Base-by-base conservation (phyloP, 306 rosid genomes). In the Cicer pinnatifidum region DNA sequence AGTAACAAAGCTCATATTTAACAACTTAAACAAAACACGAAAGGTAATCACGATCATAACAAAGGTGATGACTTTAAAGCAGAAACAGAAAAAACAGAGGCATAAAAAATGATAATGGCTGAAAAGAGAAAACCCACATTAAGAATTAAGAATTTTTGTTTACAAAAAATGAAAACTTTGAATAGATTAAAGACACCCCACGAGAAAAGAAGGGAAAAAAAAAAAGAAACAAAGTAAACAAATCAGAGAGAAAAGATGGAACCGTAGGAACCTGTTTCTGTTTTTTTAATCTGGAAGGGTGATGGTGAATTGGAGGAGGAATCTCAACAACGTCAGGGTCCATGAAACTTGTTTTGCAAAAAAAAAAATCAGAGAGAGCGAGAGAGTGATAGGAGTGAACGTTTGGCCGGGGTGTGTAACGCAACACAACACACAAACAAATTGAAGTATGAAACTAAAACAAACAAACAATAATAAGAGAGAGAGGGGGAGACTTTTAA, bases 321-420 rank as follows among this genome's bases (percentile, higher is more conserved):
- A 85, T 78, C 78, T 79, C 89, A n/a, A 90, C 38, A 59, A 88
- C 82, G 37, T 87, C 90, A 63, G 89, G 75, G 62, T 90, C 92
- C 91, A 87, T 83, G 58, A 28, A 28, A 28, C 35, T 28, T 28
- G 35, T 28, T 28, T 28, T 28, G 35, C 35, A 4, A 16, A 52
- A 11, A 16, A 52, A 11, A 52, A 16, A 13, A 10, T 13, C 7
- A 17, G 11, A 15, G 23, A 9, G 59, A 5, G 17, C 3, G 53
- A 28, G 54, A 11, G 52, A 0, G 35, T 3, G 35, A 28, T 0
- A 28, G 4, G 5, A 28, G 35, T 28, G 5, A 28, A 28, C 35
- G 35, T 28, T 28, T 28, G 5, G 5, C 35, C 35, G 35, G 35
- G 35, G 35, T 28, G 5, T 28, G 35, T 28, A 28, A 28, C 35